Evolutionary conservation across 2,329 filamentous ascomycete species (phyloP).

Genomic region (Niveomyces coronatus): DNA sequence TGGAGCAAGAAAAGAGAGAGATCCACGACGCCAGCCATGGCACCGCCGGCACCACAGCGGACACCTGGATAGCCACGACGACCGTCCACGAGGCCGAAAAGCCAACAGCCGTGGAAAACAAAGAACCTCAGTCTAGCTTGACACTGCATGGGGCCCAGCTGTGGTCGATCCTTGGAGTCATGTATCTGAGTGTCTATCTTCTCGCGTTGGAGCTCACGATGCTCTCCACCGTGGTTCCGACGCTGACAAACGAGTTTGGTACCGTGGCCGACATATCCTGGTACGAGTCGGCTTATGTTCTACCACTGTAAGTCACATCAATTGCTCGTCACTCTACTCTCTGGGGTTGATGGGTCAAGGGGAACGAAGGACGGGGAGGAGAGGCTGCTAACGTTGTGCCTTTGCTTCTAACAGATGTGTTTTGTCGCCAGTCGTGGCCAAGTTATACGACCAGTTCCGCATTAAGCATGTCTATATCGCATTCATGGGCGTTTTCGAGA

Average conservation of each 20-base stretch:
- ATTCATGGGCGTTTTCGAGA: constrained; percentile 6
- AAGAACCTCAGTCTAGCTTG: not conserved
- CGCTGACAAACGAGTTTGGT: constrained; percentile 8
- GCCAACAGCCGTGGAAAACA: not conserved
- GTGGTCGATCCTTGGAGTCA: constrained; percentile 2
- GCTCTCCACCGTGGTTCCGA: constrained; percentile 8
- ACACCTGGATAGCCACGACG: not conserved
- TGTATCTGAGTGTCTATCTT: constrained; percentile 9
- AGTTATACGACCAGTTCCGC: constrained; percentile 5
- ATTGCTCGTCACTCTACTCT: not conserved
- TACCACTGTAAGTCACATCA: constrained; percentile 7
- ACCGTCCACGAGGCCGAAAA: not conserved
- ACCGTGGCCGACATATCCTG: constrained; percentile 9
- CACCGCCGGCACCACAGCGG: not conserved
- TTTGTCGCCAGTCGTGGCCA: constrained; percentile 2
- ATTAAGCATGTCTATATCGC: constrained; percentile 7
- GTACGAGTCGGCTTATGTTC: constrained; percentile 10
- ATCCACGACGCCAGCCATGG: not conserved
- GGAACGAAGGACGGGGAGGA: not conserved
- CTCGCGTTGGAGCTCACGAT: constrained; percentile 10
- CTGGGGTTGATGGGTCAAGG: not conserved
- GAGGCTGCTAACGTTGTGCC: not conserved
- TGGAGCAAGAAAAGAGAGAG: not conserved
- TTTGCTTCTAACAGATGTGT: constrained; percentile 5
- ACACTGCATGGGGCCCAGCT: constrained; percentile 4